Base-by-base conservation (phyloP, 768 basidiomycete species). In the Amanita jacksonii region DNA sequence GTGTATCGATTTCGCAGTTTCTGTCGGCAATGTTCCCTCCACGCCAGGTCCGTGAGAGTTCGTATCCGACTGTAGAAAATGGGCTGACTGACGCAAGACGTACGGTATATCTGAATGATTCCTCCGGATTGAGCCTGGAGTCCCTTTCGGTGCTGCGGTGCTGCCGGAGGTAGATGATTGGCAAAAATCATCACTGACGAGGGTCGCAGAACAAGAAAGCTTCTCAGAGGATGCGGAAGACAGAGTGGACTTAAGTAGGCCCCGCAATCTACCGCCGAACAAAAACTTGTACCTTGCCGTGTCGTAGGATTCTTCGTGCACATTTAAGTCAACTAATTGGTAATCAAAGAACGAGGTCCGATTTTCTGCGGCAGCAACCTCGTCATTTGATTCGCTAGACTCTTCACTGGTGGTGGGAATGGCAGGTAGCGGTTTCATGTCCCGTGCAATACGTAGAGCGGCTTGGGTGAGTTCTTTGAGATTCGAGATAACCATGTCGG, bases 1-100 rank as follows among this genome's bases (percentile, higher is more conserved):
- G 9, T 53, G 52, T n/a, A 59, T 44, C 7, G 52, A 54, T 25
- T 48, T 44, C 2, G 39, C 43, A 8, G 58, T 52, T n/a, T 51
- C 59, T 1, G 42, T 45, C 8, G 61, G 52, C 19, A 58, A 45
- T 10, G 60, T 57, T 54, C 61, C 55, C 16, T 52, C 51, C n/a
- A 61, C 54, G 35, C 55, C 52, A 12, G 51, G 38, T 10, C 56
- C 52, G 5, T 56, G 55, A 20, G 47, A 42, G 35, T 54, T 52
- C 27, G 6, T 6, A 51, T 63, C 59, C 9, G 46, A 46, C 20
- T 52, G 49, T 45, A 54, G 54, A 45, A 57, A 59, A 8, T 60
- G 45, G 19, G 50, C 52, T 22, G 61, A 61, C 37, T 58, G 56
- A 12, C 60, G 60, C 2, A 52, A 52, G 9, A 55, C 35, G 35